Percentiles rank a stretch among this genome's conserved stretches.
phyloP scores from a whole-genome alignment of 768 basidiomycete species.

The Boletus vinaceobasis region DNA sequence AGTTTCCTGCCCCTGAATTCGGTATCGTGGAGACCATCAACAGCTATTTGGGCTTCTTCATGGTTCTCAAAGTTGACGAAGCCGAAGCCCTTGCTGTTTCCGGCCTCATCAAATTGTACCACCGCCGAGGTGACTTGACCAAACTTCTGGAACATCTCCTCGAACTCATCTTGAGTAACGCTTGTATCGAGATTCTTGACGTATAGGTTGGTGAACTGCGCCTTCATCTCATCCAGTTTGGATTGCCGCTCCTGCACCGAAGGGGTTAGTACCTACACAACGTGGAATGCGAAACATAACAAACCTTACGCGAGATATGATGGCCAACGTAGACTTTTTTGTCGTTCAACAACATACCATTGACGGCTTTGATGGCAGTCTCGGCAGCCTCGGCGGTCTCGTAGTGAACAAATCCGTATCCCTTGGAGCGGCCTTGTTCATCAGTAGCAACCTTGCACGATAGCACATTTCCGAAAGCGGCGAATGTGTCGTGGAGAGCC shows the following conservation, averaged over 20 bases:
- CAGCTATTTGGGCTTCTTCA: slow-evolving; percentile 87
- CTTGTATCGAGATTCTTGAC: slow-evolving; percentile 94
- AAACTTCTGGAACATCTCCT: slow-evolving; percentile 69
- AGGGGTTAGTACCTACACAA: background rate
- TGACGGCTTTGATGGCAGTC: slow-evolving; percentile 95
- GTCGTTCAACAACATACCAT: slow-evolving; percentile 99
- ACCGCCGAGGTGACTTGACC: slow-evolving; percentile 89
- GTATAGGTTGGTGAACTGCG: slow-evolving; percentile 98
- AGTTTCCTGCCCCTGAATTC: slow-evolving; percentile 86
- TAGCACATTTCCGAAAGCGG: slow-evolving; percentile 96
- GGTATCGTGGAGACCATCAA: slow-evolving; percentile 82
- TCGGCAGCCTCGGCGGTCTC: slow-evolving; percentile 97
- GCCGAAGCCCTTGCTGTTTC: slow-evolving; percentile 95
- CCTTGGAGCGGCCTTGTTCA: slow-evolving; percentile 92
- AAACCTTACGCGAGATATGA: slow-evolving; percentile 93
- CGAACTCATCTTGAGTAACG: slow-evolving; percentile 82
- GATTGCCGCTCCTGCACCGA: slow-evolving; percentile 82
- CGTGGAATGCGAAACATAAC: slow-evolving; percentile 11
- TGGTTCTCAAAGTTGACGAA: slow-evolving; percentile 96
- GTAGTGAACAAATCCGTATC: slow-evolving; percentile 99
- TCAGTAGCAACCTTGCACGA: slow-evolving; percentile 99
- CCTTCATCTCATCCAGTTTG: slow-evolving; percentile 96
- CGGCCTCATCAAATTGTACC: slow-evolving; percentile 78
- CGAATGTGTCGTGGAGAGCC: slow-evolving; percentile 99
- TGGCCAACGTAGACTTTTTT: slow-evolving; percentile 99